Evolutionary conservation across 345 rosid genomes (phyloP), one percentile per base, ranked within the genome.

Genomic region (Toxicodendron radicans): DNA sequence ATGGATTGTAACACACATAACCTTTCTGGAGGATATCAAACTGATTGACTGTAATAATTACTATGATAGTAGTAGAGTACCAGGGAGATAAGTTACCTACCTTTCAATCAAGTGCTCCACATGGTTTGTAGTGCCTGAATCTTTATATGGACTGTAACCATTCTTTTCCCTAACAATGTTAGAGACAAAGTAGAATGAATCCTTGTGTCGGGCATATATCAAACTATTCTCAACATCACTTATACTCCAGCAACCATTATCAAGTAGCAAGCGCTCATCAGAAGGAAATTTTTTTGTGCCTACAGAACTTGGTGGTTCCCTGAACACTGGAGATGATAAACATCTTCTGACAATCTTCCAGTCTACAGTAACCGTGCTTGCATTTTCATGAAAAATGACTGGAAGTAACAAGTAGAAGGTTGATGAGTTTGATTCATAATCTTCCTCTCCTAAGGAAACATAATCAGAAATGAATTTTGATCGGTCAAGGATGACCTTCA

Each of bases 381-480:
- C 86, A 57, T 58, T 33, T 68, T 76, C 78, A 56, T 64, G 60
- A 58, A 79, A 73, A 75, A 74, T 69, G 74, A 91, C 74, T 11
- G 99, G 99, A 77, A 95, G 97, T 83, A 95, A 82, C 68, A 95
- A 85, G 79, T 95, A 95, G 83, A 85, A 88, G 54, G 89, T 86
- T 24, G 88, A 81, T n/a, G 77, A 73, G 73, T 83, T 73, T 70
- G 86, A 80, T 80, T 72, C 51, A 77, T 77, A 75, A 63, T 68
- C 74, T 61, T 86, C 63, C 75, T 76, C 70, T 76, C 90, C 95
- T 75, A 91, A 80, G 61, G 82, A 78, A 82, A 92, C 87, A 82
- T 49, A 79, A 20, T 87, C 90, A n/a, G 74, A 71, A 54, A 78
- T 75, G 63, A 95, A 81, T 72, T 91, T 81, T 41, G 73, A 76